Evolutionary conservation across 2,329 filamentous ascomycete species (phyloP).

Genomic region (Scedosporium dehoogii): DNA sequence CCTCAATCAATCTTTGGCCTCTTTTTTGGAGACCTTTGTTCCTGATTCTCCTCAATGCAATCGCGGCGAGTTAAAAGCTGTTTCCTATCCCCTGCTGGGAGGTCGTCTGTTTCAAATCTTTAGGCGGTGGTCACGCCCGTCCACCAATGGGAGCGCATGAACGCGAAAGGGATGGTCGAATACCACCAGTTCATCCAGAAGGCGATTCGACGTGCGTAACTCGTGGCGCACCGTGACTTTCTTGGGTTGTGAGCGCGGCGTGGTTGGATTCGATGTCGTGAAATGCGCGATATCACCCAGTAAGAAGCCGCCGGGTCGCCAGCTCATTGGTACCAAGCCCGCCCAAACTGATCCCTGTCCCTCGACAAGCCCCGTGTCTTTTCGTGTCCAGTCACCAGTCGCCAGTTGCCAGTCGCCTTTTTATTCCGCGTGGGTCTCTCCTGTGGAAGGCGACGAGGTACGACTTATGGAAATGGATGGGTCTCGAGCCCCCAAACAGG

Average conservation of each 20-base stretch:
- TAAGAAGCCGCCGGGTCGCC: background rate
- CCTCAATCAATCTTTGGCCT: background rate
- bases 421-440: background rate
- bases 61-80: background rate
- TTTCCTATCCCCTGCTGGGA: background rate
- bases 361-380: background rate
- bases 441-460: background rate
- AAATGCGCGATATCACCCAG: background rate
- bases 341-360: background rate
- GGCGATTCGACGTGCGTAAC: background rate
- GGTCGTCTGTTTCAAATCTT: slow-evolving; percentile 1
- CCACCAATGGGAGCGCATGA: background rate
- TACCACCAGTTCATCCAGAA: background rate
- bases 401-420: background rate
- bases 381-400: background rate
- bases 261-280: background rate
- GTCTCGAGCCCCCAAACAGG: background rate
- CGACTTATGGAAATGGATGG: background rate
- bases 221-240: background rate
- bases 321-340: background rate
- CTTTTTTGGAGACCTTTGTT: background rate
- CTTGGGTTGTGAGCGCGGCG: background rate
- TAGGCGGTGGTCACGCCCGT: background rate
- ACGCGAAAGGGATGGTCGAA: background rate
- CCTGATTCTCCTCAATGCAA: background rate